Percentiles rank a stretch among this genome's conserved stretches.
Conservation (phyloP, 1,284 basidiomycete genomes). For the Puccinia brachypodii region DNA sequence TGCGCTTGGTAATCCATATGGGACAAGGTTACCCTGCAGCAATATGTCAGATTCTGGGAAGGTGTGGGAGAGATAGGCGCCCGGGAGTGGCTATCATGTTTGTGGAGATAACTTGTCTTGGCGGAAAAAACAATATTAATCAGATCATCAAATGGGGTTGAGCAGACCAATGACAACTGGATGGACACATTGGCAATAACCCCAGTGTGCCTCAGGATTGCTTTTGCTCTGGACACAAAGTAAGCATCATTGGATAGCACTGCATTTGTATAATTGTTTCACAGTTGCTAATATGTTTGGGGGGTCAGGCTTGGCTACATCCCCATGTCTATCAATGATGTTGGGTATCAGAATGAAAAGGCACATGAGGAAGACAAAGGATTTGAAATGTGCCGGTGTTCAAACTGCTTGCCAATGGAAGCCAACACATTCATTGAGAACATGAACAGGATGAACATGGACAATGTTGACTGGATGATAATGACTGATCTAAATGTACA, state of each 20-base stretch:
- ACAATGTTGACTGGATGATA: neutral
- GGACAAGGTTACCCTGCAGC: neutral
- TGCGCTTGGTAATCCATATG: conserved; percentile 1
- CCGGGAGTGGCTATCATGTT: conserved; percentile 4
- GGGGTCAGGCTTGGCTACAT: conserved; percentile 1
- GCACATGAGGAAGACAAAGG: neutral
- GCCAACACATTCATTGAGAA: neutral
- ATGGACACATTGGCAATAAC: neutral
- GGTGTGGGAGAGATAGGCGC: neutral
- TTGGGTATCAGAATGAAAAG: neutral
- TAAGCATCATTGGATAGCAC: neutral
- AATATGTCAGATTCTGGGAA: neutral
- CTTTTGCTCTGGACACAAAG: neutral
- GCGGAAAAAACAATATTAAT: neutral
- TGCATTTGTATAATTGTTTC: neutral
- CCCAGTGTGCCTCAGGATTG: neutral
- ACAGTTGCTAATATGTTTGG: too few relatives aligned
- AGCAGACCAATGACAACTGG: neutral
- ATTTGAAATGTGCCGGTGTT: neutral
- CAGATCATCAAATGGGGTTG: neutral
- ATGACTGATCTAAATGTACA: neutral
- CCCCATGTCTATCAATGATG: neutral
- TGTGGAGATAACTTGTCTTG: neutral
- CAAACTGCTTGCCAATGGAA: neutral
- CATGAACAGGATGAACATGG: neutral